Evolutionary conservation across 805 yeast species (phyloP), one percentile per base, ranked within the genome.

Genomic region (Ogataea pini): DNA sequence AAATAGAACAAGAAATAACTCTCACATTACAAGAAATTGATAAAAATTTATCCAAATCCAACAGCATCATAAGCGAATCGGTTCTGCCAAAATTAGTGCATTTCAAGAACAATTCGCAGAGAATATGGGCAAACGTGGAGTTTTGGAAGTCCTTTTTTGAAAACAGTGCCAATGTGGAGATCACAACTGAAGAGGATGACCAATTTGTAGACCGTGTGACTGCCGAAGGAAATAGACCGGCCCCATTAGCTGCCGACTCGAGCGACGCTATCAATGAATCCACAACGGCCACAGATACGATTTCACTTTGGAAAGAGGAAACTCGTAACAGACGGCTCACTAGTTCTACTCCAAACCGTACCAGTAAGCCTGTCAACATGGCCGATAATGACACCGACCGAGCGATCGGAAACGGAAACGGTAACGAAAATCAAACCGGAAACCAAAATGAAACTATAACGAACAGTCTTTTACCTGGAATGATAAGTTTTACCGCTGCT

Each of bases 91-190:
- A 79, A 10, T 76, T 89, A 18, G 76, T 79, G 52, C 71, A 73
- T 38, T 88, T 86, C 59, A 79, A 85, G 16, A 59, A 62, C 12
- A 77, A 78, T 34, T 80, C 89, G 12, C 77, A 73, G 36, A 72
- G 77, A 27, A 80, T 87, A 3, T 82, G 89, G 85, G 68, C 73
- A 25, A 83, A 83, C 47, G 82, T 80, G 6, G 77, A 78, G 47
- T 87, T 88, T 66, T 83, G 95, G 85, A 87, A 87, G 60, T 77
- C 77, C 27, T 85, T 89, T 66, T 79, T 89, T 57, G 96, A 89
- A 44, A 64, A 64, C 48, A 67, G 68, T 20, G 69, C 70, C 2
- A 60, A 64, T 44, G 70, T 62, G 27, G 65, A 60, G 37, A 61
- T 65, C 17, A 55, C 57, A 2, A 57, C 60, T 10, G 58, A 55